These are phyloP conservation scores for Plenodomus biglobosus DNA, from an alignment of 2,329 filamentous ascomycete species.

Conservation along the genomic window DNA sequence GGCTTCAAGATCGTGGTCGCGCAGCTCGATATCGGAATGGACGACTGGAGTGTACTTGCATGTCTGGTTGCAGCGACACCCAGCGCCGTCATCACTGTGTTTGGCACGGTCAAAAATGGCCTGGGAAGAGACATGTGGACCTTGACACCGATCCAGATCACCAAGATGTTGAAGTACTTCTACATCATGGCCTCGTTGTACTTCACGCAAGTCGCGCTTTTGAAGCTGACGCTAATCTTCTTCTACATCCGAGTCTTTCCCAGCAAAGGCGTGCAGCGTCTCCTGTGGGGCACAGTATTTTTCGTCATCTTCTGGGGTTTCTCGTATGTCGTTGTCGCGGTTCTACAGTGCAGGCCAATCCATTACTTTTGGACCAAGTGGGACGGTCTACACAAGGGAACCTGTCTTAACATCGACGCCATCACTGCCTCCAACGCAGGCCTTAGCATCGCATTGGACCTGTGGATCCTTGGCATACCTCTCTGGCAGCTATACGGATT, in stretches of 20 bases:
- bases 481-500: conserved; percentile 39
- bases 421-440: conserved; percentile 38
- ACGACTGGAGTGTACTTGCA: conserved; percentile 42
- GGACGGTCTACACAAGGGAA: conserved; percentile 34
- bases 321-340: conserved; percentile 22
- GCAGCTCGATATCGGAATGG: conserved; percentile 39
- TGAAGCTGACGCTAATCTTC: conserved; percentile 35
- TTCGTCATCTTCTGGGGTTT: conserved; percentile 31
- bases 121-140: conserved; percentile 58
- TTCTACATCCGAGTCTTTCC: conserved; percentile 40
- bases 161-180: conserved; percentile 45
- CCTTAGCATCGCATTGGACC: conserved; percentile 40
- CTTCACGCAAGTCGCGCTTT: conserved; percentile 32
- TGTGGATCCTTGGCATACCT: conserved; percentile 41
- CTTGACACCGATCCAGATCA: conserved; percentile 47
- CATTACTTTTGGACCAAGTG: conserved; percentile 40
- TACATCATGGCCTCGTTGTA: conserved; percentile 43
- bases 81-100: conserved; percentile 30
- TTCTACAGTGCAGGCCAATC: conserved; percentile 43
- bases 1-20: conserved; percentile 42
- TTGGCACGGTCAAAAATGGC: conserved; percentile 39
- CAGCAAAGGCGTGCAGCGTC: conserved; percentile 18
- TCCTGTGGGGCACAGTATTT: conserved; percentile 28
- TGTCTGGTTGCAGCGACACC: conserved; percentile 26
- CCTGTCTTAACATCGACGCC: conserved; percentile 42